A percentile compares a stretch with the other conserved stretches of the same genome.
Conservation (phyloP, 352 stramenopile species). For the Globisporangium paddicum region DNA sequence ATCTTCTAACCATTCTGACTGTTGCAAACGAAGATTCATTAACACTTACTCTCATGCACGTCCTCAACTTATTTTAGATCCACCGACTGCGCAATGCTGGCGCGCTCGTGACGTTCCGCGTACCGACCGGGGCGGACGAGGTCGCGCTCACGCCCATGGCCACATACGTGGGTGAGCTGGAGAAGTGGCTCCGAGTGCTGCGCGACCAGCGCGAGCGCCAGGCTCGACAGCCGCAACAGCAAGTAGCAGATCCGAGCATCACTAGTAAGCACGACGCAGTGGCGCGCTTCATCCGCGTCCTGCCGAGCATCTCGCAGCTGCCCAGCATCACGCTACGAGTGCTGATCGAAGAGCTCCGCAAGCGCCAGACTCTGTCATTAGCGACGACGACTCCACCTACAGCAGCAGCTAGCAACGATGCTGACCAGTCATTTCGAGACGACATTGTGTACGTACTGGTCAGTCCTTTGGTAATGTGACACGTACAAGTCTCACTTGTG, state of each 20-base stretch:
- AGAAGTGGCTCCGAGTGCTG: constrained; percentile 29
- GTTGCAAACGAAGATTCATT: background rate
- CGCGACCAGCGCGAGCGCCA: constrained; percentile 21
- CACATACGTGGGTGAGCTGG: constrained; percentile 31
- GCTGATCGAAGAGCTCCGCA: constrained; percentile 8
- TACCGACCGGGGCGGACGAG: constrained; percentile 40
- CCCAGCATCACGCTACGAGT: constrained; percentile 5
- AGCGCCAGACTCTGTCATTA: background rate
- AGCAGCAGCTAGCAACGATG: background rate
- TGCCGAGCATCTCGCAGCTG: constrained; percentile 1
- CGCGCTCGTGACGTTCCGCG: constrained; percentile 42
- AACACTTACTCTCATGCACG: background rate
- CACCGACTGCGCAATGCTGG: constrained; percentile 34
- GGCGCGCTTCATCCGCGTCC: constrained; percentile 20
- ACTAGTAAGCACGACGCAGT: constrained; percentile 36
- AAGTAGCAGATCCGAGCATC: constrained; percentile 10
- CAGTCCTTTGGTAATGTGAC: background rate
- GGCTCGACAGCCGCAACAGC: background rate
- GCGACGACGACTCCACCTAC: background rate
- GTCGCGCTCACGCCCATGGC: constrained; percentile 24
- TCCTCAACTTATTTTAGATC: constrained; percentile 23
- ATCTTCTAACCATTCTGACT: background rate
- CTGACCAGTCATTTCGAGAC: constrained; percentile 16
- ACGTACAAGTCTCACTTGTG: background rate
- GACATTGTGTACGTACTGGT: constrained; percentile 26